Evolutionary conservation across 192 early-diverging fungal species (phyloP).

Genomic region (Backusella tuberculispora): DNA sequence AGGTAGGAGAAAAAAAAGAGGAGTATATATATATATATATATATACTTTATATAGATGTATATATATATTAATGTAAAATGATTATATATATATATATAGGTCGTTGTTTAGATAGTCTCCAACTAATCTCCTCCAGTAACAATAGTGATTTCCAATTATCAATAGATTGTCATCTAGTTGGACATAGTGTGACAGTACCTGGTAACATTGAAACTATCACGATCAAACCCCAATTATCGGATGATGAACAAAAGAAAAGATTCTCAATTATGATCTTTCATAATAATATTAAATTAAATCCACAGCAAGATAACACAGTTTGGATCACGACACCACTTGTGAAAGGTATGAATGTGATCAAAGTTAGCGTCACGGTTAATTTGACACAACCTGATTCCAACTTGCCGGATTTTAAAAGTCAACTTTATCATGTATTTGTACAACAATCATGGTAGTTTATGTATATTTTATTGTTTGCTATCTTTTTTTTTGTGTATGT

Average conservation of each 20-base stretch:
- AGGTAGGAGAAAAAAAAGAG: background rate
- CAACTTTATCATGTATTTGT: slow-evolving; percentile 32
- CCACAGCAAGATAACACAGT: background rate
- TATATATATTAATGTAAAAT: no score
- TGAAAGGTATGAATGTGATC: slow-evolving; percentile 26
- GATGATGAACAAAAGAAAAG: slow-evolving; percentile 1
- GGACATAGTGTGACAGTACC: slow-evolving; percentile 27
- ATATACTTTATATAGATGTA: no score
- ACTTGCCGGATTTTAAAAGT: slow-evolving; percentile 17
- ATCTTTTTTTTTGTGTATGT: background rate
- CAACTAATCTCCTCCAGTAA: background rate
- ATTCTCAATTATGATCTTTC: background rate
- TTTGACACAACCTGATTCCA: slow-evolving; percentile 23
- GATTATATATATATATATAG: no score
- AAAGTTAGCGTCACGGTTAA: slow-evolving; percentile 30
- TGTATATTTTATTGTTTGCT: background rate
- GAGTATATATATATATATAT: no score
- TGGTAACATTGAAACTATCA: slow-evolving; percentile 13
- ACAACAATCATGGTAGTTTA: slow-evolving; percentile 43
- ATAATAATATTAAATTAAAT: slow-evolving; percentile 3
- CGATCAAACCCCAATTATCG: slow-evolving; percentile 13
- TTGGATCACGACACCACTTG: slow-evolving; percentile 14
- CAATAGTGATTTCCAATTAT: background rate
- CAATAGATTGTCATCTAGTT: slow-evolving; percentile 15
- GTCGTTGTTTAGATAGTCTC: background rate